A percentile compares a stretch with the other conserved stretches of the same genome.
Evolutionary conservation across 2,329 filamentous ascomycete species (phyloP).

Genomic region (Xylaria sp.): DNA sequence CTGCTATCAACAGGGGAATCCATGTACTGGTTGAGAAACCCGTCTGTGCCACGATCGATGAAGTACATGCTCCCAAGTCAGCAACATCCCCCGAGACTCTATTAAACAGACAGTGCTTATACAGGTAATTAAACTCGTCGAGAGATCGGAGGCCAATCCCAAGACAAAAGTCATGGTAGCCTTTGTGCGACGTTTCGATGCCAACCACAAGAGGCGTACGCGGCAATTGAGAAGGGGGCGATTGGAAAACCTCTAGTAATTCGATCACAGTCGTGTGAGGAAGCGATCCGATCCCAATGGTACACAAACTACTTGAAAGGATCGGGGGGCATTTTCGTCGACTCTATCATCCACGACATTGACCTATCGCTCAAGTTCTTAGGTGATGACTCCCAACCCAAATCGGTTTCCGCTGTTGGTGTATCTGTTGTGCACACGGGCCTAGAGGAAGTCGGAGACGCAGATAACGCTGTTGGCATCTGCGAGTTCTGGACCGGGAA

Average conservation of each 20-base stretch:
- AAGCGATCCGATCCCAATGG: conserved; percentile 1
- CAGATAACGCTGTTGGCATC: background rate
- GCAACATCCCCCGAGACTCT: background rate
- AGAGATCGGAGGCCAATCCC: background rate
- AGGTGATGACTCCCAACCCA: conserved; percentile 2
- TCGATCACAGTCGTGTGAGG: conserved; percentile 2
- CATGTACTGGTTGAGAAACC: conserved; percentile 4
- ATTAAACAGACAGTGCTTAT: background rate
- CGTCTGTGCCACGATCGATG: background rate
- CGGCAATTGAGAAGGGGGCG: background rate
- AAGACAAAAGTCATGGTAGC: conserved; percentile 10
- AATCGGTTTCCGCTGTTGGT: conserved; percentile 3
- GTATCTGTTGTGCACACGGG: conserved; percentile 2
- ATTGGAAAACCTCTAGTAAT: conserved; percentile 1
- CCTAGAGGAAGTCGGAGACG: background rate
- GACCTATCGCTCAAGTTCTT: conserved; percentile 8
- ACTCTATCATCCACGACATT: conserved; percentile 4
- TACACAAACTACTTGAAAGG: conserved; percentile 9
- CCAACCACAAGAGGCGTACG: background rate
- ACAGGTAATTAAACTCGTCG: background rate
- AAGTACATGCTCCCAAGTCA: conserved; percentile 5
- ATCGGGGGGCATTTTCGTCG: conserved; percentile 6
- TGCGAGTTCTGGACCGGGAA: conserved; percentile 1
- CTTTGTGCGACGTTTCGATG: conserved; percentile 2
- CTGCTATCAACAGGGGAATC: background rate